Base-by-base conservation (phyloP, 2,329 filamentous ascomycete genomes). In the Chrysoporthe deuterocubensis region DNA sequence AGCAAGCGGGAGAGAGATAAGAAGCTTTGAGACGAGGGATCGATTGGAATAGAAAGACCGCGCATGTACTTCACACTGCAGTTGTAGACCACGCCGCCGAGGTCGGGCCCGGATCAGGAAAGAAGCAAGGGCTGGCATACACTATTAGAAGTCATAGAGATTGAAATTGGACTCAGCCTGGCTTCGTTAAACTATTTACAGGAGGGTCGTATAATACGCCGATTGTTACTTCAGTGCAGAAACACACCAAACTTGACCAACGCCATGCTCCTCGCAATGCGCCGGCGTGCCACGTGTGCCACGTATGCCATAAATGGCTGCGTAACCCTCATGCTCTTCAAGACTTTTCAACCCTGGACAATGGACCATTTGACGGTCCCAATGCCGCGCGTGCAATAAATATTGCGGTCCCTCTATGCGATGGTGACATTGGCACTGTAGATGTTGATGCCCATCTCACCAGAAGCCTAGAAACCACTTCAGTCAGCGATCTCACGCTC, bases 401-500 rank as follows among this genome's bases (percentile, higher is more conserved):
- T 21, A 13, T 52, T 9, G 21, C 48, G 14, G 14, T 5, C 48
- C 11, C 48, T 7, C 48, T 58, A 62, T 11, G 64, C 64, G 54
- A 69, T 44, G 16, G 67, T 69, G 48, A 69, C 34, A 42, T 67
- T 69, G 16, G 40, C 18, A 37, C 42, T 52, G n/a, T 67, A 60
- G 42, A 60, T 46, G 42, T 11, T 67, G 56, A 56, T 67, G 3
- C 14, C 42, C 4, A 63, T 56, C 2, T 11, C 7, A 7, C 67
- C 67, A 11, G 64, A 67, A 13, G 67, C 67, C 67, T 69, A 2
- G 58, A 9, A n/a, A 9, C 16, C 26, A 34, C 26, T 2, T 43
- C 1, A 60, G 18, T 43, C 4, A 14, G 3, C 16, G 8, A 13
- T 21, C 6, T 16, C 26, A 1, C 5, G 9, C 4, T 26, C 4